Base-by-base conservation (phyloP, 441 rosid genomes). In the Lepidium campestre region DNA sequence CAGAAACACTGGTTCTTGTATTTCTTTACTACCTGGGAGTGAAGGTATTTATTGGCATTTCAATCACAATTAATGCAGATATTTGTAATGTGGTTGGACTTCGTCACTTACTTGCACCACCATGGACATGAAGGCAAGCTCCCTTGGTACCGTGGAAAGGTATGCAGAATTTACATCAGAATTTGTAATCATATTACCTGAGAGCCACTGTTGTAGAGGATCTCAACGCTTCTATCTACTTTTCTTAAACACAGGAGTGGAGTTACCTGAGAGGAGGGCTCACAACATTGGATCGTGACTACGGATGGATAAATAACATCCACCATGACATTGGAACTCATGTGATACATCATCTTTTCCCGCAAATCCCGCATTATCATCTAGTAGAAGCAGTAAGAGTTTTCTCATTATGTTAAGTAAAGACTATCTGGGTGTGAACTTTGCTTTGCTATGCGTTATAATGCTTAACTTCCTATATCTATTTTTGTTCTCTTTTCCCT, bases 301-400 rank as follows among this genome's bases (percentile, higher is more conserved):
- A 83, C 31, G 90, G 90, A 61, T 42, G 77, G 78, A 78, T 85
- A 68, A 85, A 85, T 49, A 83, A 78, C 77, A 77, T 85, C 57
- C 88, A 85, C 76, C 90, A 85, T 52, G 88, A 85, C 54, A 85
- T 85, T 13, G 88, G 90, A 40, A 83, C 90, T 53, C 90, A 85
- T 75, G 90, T 85, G 60, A 56, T 85, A 35, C 90, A 85, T 67
- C 88, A 85, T 67, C 82, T 83, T 34, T 85, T 85, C 83, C 90
- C 90, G 9, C 86, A 85, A 68, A 85, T 85, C 77, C 90, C 90
- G 15, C 88, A 85, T 62, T 83, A 85, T 45, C 83, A 85, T 76
- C 81, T 83, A 54, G 72, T 83, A 35, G 90, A 85, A 80, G 88
- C 90, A 4, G 90, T 85, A 59, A 75, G 81, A 32, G 48, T 57